Evolutionary conservation across 345 rosid species (phyloP).

Genomic region (Dipteronia dyeriana): DNA sequence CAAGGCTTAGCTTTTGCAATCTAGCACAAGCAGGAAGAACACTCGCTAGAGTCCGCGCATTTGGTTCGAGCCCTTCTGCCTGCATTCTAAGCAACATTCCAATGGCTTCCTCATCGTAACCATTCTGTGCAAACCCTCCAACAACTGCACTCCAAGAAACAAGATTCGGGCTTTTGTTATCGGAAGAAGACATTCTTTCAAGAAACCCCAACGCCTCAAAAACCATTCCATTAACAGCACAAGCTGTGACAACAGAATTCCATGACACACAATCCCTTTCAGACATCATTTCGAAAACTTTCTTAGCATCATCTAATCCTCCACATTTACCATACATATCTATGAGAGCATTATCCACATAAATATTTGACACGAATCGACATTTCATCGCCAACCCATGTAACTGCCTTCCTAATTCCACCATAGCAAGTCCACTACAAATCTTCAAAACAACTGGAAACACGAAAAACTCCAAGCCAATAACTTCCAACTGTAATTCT

Average conservation of each 20-base stretch:
- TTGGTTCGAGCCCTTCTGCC: slow-evolving; percentile 51
- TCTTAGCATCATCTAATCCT: slow-evolving; percentile 46
- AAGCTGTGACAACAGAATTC: slow-evolving; percentile 57
- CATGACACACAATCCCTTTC: slow-evolving; percentile 54
- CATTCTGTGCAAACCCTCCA: slow-evolving; percentile 61
- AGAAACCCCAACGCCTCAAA: slow-evolving; percentile 37
- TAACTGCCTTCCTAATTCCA: slow-evolving; percentile 45
- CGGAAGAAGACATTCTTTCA: slow-evolving; percentile 38
- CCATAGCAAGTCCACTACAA: slow-evolving; percentile 43
- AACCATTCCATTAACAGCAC: slow-evolving; percentile 49
- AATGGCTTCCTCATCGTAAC: slow-evolving; percentile 52
- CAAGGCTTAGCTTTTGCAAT: slow-evolving; percentile 41
- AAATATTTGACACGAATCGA: slow-evolving; percentile 36
- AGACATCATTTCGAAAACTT: slow-evolving; percentile 35
- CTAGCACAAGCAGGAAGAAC: slow-evolving; percentile 74
- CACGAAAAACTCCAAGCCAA: slow-evolving; percentile 43
- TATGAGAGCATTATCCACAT: slow-evolving; percentile 52
- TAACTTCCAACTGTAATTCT: slow-evolving; percentile 33
- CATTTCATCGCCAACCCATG: slow-evolving; percentile 45
- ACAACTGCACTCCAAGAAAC: slow-evolving; percentile 68
- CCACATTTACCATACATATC: slow-evolving; percentile 59
- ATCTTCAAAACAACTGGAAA: slow-evolving; percentile 47
- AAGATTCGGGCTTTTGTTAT: slow-evolving; percentile 40
- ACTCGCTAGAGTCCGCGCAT: slow-evolving; percentile 58
- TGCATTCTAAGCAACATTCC: slow-evolving; percentile 45